phyloP scores from a whole-genome alignment of 78 protist genomes.

The Cavenderia fasciculata region DNA sequence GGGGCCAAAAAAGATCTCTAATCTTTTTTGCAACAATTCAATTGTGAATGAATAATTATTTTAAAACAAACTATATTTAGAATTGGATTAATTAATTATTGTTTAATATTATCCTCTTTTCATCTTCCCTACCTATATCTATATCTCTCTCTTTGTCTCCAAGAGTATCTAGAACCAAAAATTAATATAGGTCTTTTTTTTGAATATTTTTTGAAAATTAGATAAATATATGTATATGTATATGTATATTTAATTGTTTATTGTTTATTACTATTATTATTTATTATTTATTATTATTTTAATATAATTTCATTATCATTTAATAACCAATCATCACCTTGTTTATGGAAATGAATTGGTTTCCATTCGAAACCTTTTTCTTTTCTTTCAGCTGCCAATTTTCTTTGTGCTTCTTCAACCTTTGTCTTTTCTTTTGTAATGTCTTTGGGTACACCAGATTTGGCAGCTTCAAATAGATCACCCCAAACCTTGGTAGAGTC shows the following conservation, averaged over 20 bases:
- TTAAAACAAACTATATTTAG: too few species aligned
- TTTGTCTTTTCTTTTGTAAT: slow-evolving; percentile 35
- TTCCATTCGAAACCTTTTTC: slow-evolving; percentile 25
- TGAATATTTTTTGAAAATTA: background rate
- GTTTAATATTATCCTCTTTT: too few species aligned
- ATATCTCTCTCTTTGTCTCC: too few species aligned
- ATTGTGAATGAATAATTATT: too few species aligned
- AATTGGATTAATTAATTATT: too few species aligned
- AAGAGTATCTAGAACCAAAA: too few species aligned
- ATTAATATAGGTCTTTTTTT: background rate
- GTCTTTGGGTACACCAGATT: background rate
- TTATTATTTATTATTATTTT: background rate
- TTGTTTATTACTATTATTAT: background rate
- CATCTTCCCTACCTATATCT: too few species aligned
- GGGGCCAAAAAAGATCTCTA: too few species aligned
- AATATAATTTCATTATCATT: slow-evolving; percentile 1
- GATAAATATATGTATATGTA: background rate
- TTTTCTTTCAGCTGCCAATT: slow-evolving; percentile 36
- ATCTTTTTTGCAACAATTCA: too few species aligned
- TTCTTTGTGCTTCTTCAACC: slow-evolving; percentile 74
- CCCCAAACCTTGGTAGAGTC: slow-evolving; percentile 39
- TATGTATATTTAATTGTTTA: background rate
- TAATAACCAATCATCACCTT: slow-evolving; percentile 29
- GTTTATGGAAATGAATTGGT: slow-evolving; percentile 28
- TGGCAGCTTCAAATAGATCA: slow-evolving; percentile 29